These are phyloP conservation scores for Collybiopsis confluens DNA, from an alignment of 768 basidiomycete genomes.

Conservation along the genomic window DNA sequence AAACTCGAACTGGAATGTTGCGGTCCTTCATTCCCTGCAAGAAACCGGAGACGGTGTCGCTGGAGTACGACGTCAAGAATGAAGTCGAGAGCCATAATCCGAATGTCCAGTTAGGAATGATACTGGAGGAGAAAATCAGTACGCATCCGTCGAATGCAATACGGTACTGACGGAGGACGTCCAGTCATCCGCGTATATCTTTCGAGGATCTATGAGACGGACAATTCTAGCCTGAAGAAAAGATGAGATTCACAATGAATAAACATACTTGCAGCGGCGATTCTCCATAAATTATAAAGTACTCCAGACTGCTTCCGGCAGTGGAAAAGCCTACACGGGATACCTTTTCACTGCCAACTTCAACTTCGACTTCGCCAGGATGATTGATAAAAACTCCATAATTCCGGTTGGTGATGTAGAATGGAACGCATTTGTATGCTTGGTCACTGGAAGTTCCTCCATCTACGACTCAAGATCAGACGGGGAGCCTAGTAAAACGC, in stretches of 20 bases:
- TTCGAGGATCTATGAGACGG: slow-evolving; percentile 45
- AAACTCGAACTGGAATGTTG: slow-evolving; percentile 60
- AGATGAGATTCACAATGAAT: background rate
- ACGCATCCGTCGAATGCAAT: slow-evolving; percentile 15
- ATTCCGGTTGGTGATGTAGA: slow-evolving; percentile 65
- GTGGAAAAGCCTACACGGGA: slow-evolving; percentile 61
- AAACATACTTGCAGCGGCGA: slow-evolving; percentile 56
- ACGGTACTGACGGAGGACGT: slow-evolving; percentile 45
- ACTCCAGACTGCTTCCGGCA: slow-evolving; percentile 60
- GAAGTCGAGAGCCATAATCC: slow-evolving; percentile 78
- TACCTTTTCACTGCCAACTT: slow-evolving; percentile 59
- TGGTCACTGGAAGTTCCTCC: slow-evolving; percentile 71
- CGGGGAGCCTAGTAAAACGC: background rate
- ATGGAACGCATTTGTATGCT: slow-evolving; percentile 65
- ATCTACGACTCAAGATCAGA: slow-evolving; percentile 27
- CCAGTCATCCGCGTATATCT: slow-evolving; percentile 59
- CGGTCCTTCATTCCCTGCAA: slow-evolving; percentile 67
- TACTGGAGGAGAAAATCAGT: slow-evolving; percentile 29
- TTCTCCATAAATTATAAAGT: slow-evolving; percentile 67
- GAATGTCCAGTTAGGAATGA: slow-evolving; percentile 71
- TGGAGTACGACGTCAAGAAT: slow-evolving; percentile 68
- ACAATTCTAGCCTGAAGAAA: background rate
- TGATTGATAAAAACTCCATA: slow-evolving; percentile 79
- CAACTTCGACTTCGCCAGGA: slow-evolving; percentile 72
- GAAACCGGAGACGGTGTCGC: slow-evolving; percentile 64